These are phyloP conservation scores for Pelagomonas calceolata DNA, from an alignment of 108 stramenopile genomes.

Conservation along the genomic window DNA sequence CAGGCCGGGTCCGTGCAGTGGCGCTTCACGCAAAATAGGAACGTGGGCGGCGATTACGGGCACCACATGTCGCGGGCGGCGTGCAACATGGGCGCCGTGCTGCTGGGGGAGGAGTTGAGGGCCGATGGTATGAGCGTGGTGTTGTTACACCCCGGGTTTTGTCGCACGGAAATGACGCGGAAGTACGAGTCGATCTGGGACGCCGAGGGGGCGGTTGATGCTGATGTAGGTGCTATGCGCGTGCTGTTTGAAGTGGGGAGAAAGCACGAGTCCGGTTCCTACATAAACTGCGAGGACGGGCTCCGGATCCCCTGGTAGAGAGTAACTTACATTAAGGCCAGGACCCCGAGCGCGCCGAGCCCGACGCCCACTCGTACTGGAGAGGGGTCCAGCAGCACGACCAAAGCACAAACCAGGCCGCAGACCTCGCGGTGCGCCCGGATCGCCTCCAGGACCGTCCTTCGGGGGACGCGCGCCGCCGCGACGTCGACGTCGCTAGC, in stretches of 20 bases:
- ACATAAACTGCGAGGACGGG: conserved; percentile 76
- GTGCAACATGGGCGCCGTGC: conserved; percentile 66
- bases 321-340: too few relatives aligned
- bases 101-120: conserved; percentile 67
- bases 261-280: conserved; percentile 60
- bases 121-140: conserved; percentile 60
- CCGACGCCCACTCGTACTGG: too few relatives aligned
- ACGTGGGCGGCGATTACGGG: conserved; percentile 71
- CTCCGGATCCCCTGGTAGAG: conserved; percentile 71
- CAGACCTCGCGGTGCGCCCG: too few relatives aligned
- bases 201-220: conserved; percentile 69
- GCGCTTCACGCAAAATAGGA: conserved; percentile 61
- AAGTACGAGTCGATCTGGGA: conserved; percentile 78
- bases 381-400: too few relatives aligned
- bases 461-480: too few relatives aligned
- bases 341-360: too few relatives aligned
- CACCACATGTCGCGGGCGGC: conserved; percentile 87
- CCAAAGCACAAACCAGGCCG: too few relatives aligned
- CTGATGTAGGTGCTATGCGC: conserved; percentile 61
- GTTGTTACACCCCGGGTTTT: conserved; percentile 78
- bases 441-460: too few relatives aligned
- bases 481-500: too few relatives aligned
- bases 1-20: conserved; percentile 76
- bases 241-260: conserved; percentile 64
- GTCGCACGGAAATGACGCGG: conserved; percentile 76